Conservation (phyloP, 1,284 basidiomycete species). For the Sporisorium scitamineum region DNA sequence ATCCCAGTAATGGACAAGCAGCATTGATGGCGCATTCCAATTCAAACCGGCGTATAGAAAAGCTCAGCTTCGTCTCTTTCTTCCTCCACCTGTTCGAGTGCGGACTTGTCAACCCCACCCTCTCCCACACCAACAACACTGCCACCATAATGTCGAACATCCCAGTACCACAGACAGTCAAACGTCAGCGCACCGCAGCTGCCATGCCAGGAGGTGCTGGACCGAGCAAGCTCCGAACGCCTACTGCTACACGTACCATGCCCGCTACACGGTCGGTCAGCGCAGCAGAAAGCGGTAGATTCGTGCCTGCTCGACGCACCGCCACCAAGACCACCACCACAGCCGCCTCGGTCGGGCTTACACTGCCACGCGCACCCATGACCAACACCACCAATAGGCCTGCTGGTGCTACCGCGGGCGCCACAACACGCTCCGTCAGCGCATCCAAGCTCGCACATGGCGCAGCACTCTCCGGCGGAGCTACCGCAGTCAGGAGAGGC, state of each 20-base stretch:
- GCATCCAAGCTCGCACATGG: slow-evolving; percentile 21
- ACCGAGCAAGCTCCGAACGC: slow-evolving; percentile 41
- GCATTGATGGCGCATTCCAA: no score
- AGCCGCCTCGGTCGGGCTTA: slow-evolving; percentile 28
- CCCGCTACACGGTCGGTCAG: slow-evolving; percentile 27
- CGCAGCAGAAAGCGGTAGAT: slow-evolving; percentile 28
- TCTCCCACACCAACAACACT: not conserved
- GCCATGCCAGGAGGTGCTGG: slow-evolving; percentile 34
- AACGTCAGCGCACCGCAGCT: slow-evolving; percentile 39
- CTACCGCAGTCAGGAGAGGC: slow-evolving; percentile 26
- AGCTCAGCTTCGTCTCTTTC: not conserved
- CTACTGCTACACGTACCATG: slow-evolving; percentile 23
- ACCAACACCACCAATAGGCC: slow-evolving; percentile 52
- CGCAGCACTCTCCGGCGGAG: slow-evolving; percentile 15
- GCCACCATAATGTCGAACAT: slow-evolving; percentile 42
- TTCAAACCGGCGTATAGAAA: no score
- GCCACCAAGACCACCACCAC: slow-evolving; percentile 23
- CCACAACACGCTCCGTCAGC: slow-evolving; percentile 33
- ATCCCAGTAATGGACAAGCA: no score
- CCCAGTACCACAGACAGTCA: slow-evolving; percentile 50
- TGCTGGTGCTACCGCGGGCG: slow-evolving; percentile 4
- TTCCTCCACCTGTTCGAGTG: not conserved
- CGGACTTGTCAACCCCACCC: not conserved
- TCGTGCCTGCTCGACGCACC: slow-evolving; percentile 42
- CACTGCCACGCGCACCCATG: slow-evolving; percentile 49